Base-by-base conservation (phyloP, 1,284 basidiomycete genomes). In the Pisolithus thermaeus region DNA sequence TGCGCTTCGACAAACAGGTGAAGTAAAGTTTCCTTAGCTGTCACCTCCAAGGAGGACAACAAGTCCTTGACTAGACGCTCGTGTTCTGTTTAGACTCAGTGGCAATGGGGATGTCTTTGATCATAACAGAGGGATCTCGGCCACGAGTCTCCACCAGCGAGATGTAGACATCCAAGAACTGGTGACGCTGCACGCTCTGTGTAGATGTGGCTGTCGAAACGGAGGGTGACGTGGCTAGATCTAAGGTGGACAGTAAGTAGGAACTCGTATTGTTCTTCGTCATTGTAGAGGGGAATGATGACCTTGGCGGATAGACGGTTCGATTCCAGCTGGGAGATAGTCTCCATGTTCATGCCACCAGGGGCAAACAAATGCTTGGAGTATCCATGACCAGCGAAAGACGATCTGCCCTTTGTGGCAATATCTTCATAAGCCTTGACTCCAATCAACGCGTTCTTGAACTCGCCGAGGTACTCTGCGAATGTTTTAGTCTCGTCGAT, bases 281-380 rank as follows among this genome's bases (percentile, higher is more conserved):
- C 61, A 7, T 66, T 64, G 30, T 63, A 61, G 16, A 64, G 54
- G 7, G 56, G 50, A 23, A 59, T 35, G 4, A 37, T 47, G n/a
- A 58, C 56, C 35, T 59, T 61, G 25, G 52, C 7, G 8, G 49
- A 40, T 8, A 66, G 56, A 40, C 58, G n/a, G 35, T 54, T 59
- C 35, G 12, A 47, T 27, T 55, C 52, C 20, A 63, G 51, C 12
- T 60, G 60, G 25, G 57, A 56, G n/a, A 66, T 58, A 6, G 56
- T 61, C 4, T 66, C 53, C 56, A 58, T 53, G 39, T 59, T 65
- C 54, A 61, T 56, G 37, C 64, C 63, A 27, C 62, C 61, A 1
- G 57, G 58, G 38, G 64, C 63, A 54, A 64, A 64, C 20, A 64
- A 46, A 48, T 64, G 62, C 46, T 64, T 64, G 54, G 65, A 65